A percentile compares a stretch with the other conserved stretches of the same genome.
Evolutionary conservation across 257 asterid species (phyloP).

Genomic region (Solanum appendiculatum): DNA sequence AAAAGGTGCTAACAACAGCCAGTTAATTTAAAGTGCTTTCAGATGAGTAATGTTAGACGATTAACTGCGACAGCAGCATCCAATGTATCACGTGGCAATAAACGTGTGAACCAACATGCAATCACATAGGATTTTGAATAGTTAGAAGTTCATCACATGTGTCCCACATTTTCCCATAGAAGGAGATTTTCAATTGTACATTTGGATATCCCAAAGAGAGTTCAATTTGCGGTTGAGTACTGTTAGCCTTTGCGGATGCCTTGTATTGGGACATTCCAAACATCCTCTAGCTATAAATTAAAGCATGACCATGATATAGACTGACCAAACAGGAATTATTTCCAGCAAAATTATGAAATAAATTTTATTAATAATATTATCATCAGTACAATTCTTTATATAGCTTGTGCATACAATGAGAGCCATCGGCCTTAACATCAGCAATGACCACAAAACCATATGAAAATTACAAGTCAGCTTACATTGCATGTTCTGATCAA

Average conservation of each 20-base stretch:
- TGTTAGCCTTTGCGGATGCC: neutral
- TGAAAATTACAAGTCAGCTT: slow-evolving; percentile 27
- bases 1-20: neutral
- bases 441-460: slow-evolving; percentile 24
- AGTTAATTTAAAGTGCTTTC: neutral
- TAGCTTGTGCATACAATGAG: slow-evolving; percentile 16
- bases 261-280: neutral
- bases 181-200: neutral
- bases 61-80: neutral
- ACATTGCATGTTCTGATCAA: slow-evolving; percentile 53
- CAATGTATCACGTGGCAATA: neutral
- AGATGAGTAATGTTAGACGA: neutral
- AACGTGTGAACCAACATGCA: neutral
- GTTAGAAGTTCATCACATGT: neutral
- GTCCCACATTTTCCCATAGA: neutral
- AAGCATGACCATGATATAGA: neutral
- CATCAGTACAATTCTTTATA: slow-evolving; percentile 33
- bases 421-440: slow-evolving; percentile 11
- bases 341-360: neutral
- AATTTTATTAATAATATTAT: slow-evolving; percentile 5
- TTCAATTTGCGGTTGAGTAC: neutral
- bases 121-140: neutral
- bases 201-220: neutral
- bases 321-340: neutral
- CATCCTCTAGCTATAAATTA: neutral